Percentiles rank a stretch among this genome's conserved stretches.
Conservation (phyloP, 2,329 filamentous ascomycete species). For the Colletotrichum neosansevieriae region DNA sequence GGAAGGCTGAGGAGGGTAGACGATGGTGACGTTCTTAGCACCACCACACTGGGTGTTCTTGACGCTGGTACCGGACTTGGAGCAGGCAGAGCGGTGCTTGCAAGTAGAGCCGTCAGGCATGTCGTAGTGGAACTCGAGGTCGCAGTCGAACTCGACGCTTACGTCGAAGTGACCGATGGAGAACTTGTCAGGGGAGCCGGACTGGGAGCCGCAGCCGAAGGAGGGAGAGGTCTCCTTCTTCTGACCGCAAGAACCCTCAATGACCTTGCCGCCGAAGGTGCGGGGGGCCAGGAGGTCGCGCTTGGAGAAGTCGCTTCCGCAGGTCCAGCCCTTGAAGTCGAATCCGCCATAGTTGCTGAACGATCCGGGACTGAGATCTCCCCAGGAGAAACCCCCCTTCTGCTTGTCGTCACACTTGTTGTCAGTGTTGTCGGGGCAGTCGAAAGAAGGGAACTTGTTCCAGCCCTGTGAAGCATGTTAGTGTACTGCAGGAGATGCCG, state of each 20-base stretch:
- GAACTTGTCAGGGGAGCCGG: constrained; percentile 67
- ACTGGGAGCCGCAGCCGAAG: constrained; percentile 63
- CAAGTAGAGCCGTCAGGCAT: constrained; percentile 87
- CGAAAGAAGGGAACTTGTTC: constrained; percentile 60
- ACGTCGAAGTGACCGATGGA: constrained; percentile 82
- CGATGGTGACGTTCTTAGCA: constrained; percentile 82
- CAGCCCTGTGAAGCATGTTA: constrained; percentile 37
- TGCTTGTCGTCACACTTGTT: constrained; percentile 83
- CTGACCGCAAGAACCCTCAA: constrained; percentile 65
- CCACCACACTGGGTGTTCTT: constrained; percentile 93
- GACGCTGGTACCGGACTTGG: constrained; percentile 74
- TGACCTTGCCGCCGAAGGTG: constrained; percentile 68
- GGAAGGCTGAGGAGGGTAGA: constrained; percentile 68
- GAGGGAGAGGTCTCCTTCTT: constrained; percentile 65
- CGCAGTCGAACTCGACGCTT: constrained; percentile 78
- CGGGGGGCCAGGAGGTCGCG: constrained; percentile 67
- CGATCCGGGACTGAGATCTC: constrained; percentile 68
- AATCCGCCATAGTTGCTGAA: constrained; percentile 79
- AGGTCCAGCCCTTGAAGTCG: constrained; percentile 79
- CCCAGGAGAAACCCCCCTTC: constrained; percentile 78
- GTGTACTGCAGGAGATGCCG: constrained; percentile 14
- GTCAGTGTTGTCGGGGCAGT: constrained; percentile 77
- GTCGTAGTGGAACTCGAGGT: constrained; percentile 86
- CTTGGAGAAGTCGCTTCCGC: constrained; percentile 69
- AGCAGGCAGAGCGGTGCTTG: constrained; percentile 81